Evolutionary conservation across 2,329 filamentous ascomycete species (phyloP).

Genomic region (Paramyrothecium sp.): DNA sequence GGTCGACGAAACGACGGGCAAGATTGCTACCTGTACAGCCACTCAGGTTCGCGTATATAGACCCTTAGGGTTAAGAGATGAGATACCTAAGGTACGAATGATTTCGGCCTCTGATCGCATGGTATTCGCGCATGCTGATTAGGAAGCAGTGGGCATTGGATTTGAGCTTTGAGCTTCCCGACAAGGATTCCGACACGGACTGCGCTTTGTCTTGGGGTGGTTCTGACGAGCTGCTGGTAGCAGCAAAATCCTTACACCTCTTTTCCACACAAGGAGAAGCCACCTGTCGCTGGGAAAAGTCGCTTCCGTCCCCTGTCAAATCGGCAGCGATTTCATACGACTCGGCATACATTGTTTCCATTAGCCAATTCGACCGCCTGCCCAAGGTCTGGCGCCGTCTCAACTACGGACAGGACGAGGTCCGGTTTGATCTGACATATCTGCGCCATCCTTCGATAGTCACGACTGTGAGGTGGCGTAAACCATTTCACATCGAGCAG

Average conservation of each 20-base stretch:
- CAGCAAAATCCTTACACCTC: conserved; percentile 67
- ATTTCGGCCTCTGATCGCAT: conserved; percentile 1
- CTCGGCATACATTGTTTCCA: conserved; percentile 80
- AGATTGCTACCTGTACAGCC: conserved; percentile 74
- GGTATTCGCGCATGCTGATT: conserved; percentile 16
- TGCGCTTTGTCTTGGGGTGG: conserved; percentile 78
- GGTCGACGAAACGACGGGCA: conserved; percentile 79
- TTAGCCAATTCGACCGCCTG: conserved; percentile 74
- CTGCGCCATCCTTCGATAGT: conserved; percentile 79
- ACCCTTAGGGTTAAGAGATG: conserved; percentile 68
- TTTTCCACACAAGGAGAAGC: conserved; percentile 54
- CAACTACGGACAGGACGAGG: conserved; percentile 78
- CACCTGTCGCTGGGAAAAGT: conserved; percentile 69
- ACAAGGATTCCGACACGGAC: conserved; percentile 31
- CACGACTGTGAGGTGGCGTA: conserved; percentile 84
- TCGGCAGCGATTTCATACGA: conserved; percentile 82
- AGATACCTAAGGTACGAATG: conserved; percentile 66
- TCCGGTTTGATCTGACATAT: conserved; percentile 87
- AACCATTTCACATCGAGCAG: conserved; percentile 73
- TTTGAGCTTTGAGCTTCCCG: conserved; percentile 51
- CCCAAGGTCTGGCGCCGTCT: conserved; percentile 92
- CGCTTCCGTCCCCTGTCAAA: conserved; percentile 70
- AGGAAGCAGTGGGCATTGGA: conserved; percentile 60
- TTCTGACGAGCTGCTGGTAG: conserved; percentile 80
- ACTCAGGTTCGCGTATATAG: conserved; percentile 72